These are phyloP conservation scores for Talaromyces sp. DNA, from an alignment of 2,329 filamentous ascomycete genomes.

Conservation along the genomic window DNA sequence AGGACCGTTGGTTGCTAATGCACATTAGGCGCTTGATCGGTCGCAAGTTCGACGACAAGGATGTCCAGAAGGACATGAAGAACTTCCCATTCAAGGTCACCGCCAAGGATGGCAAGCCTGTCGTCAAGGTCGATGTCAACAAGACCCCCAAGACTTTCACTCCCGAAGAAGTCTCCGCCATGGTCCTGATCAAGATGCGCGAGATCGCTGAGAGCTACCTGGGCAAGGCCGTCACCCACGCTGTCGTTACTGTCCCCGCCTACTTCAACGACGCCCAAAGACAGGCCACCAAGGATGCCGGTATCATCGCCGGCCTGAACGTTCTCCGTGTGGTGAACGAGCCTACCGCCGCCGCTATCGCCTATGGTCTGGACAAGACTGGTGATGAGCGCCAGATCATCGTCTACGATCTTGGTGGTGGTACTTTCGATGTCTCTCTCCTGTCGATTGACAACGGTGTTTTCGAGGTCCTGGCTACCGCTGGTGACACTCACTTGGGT, in stretches of 20 bases:
- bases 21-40: slow-evolving; percentile 69
- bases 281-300: slow-evolving; percentile 94
- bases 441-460: slow-evolving; percentile 88
- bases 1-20: neutral
- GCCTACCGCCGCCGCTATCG: slow-evolving; percentile 90
- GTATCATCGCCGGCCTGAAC: slow-evolving; percentile 85
- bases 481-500: slow-evolving; percentile 95
- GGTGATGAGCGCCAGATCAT: slow-evolving; percentile 82
- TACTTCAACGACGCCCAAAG: slow-evolving; percentile 99
- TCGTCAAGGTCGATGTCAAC: slow-evolving; percentile 65
- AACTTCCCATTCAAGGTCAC: slow-evolving; percentile 96
- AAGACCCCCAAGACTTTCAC: slow-evolving; percentile 58
- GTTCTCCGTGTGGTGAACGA: slow-evolving; percentile 96
- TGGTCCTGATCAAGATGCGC: slow-evolving; percentile 66
- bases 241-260: slow-evolving; percentile 86
- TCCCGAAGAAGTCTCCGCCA: slow-evolving; percentile 63
- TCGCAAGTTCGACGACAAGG: slow-evolving; percentile 76
- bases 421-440: slow-evolving; percentile 91
- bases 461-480: slow-evolving; percentile 90
- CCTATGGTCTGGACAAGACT: slow-evolving; percentile 87
- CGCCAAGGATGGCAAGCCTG: slow-evolving; percentile 84
- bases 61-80: slow-evolving; percentile 91
- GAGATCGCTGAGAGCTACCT: slow-evolving; percentile 60
- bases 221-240: slow-evolving; percentile 58
- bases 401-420: slow-evolving; percentile 90